phyloP scores from a whole-genome alignment of 1,284 basidiomycete species.

The Mycena sp. region DNA sequence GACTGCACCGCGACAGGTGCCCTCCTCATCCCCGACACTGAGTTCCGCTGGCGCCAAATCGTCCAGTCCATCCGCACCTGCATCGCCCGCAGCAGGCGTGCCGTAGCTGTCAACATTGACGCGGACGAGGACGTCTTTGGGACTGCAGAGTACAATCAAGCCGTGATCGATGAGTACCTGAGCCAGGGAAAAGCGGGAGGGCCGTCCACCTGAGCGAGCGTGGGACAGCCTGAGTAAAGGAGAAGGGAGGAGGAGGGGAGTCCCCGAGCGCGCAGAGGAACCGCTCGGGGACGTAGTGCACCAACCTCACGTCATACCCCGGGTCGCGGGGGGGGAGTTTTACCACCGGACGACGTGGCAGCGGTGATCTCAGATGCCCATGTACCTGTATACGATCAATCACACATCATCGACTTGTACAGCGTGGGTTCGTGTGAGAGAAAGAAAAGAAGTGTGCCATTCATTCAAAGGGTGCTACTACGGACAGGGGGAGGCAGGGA shows the following conservation, averaged over 20 bases:
- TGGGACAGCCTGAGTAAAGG: no score
- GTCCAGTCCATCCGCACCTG: background rate
- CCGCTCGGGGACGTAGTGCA: no score
- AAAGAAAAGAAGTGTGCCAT: constrained; percentile 12
- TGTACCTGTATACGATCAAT: constrained; percentile 5
- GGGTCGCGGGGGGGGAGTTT: no score
- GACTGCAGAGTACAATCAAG: no score
- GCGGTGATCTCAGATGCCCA: constrained; percentile 13
- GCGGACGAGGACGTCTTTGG: background rate
- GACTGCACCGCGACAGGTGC: no score
- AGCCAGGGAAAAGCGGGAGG: no score
- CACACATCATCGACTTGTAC: constrained; percentile 22
- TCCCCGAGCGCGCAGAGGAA: no score
- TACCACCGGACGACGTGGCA: background rate
- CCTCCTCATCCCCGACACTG: background rate
- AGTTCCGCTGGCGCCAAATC: background rate
- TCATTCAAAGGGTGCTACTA: constrained; percentile 5
- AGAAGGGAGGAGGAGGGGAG: no score
- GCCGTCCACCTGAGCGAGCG: no score
- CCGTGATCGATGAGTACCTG: no score
- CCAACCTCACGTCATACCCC: no score
- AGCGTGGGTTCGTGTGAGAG: constrained; percentile 6
- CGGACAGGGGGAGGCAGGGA: background rate
- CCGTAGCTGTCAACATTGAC: background rate
- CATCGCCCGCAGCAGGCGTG: no score